These are phyloP conservation scores for Fraxinus angustifolia DNA, from an alignment of 305 asterid genomes.

Conservation along the genomic window DNA sequence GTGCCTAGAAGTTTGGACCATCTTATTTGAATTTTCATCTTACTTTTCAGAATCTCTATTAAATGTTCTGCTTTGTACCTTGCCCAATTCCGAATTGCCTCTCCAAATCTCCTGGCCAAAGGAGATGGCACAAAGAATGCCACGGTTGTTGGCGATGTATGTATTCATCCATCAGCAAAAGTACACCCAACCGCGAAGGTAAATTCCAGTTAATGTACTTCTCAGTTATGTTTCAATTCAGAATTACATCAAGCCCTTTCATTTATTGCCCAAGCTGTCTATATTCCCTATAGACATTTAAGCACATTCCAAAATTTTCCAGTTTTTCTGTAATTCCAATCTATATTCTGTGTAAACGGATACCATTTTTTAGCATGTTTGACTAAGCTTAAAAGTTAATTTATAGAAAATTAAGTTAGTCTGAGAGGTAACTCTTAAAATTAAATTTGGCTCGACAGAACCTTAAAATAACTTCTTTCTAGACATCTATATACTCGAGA, in stretches of 20 bases:
- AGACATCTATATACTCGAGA: background rate
- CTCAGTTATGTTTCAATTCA: background rate
- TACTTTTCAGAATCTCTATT: constrained; percentile 59
- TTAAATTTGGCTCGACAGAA: background rate
- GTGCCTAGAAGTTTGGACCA: constrained; percentile 8
- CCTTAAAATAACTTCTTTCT: background rate
- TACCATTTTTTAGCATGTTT: background rate
- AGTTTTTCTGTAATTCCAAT: background rate
- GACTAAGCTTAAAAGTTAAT: background rate
- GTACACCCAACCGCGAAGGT: constrained; percentile 89
- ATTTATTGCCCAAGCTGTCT: background rate
- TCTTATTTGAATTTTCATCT: constrained; percentile 20
- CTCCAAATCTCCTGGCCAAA: constrained; percentile 62
- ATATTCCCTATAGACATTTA: background rate
- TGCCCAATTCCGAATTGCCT: constrained; percentile 47
- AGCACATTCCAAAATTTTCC: background rate
- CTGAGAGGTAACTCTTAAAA: background rate
- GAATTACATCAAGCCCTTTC: background rate
- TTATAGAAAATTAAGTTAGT: background rate
- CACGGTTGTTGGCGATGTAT: constrained; percentile 59
- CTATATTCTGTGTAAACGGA: background rate
- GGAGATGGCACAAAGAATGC: constrained; percentile 65
- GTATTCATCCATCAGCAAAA: constrained; percentile 83
- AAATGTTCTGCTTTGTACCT: constrained; percentile 75
- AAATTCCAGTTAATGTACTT: background rate